Evolutionary conservation across 2,329 filamentous ascomycete species (phyloP), one percentile per base, ranked within the genome.

Genomic region (Ophiostoma himal-ulmi): DNA sequence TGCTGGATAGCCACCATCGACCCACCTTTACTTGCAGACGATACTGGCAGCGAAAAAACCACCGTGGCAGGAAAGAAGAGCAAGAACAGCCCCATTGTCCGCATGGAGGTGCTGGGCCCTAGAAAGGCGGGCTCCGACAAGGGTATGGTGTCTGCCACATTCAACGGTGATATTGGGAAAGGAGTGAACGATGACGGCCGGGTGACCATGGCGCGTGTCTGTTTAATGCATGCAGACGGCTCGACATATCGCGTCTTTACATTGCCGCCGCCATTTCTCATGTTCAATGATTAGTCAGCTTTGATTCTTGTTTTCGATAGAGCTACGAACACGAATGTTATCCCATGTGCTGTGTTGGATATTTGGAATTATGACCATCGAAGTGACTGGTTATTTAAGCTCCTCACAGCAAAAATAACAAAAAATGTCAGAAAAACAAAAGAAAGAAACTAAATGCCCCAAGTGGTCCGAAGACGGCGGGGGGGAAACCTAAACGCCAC

Each of bases 91-190:
- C 52, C 37, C 1, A 69, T 73, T 13, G 76, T 81, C 2, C 80
- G 81, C 69, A 86, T 88, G 83, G 83, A 87, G 72, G 81, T 86
- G 7, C 81, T 83, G 67, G 80, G 81, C 44, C 79, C 77, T 44
- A 83, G 79, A 11, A 41, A 41, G 26, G 36, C 66, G 37, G 8
- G 62, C 34, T 36, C 67, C n/a, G 69, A 69, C 62, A 37, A 69
- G 26, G 20, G 7, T 13, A 6, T 20, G 41, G 41, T 6, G 22
- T 17, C 48, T 37, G 44, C 44, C 8, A 64, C 7, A 10, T 17
- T 3, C 22, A 13, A 10, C 41, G 41, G 41, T 13, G 26, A 17
- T 22, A 11, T 13, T 10, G 22, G 66, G 3, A 34, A 41, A 36
- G 5, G 48, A 26, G 14, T 20, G 17, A 44, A 67, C 22, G 26